Base-by-base conservation (phyloP, 2,329 filamentous ascomycete species). In the Pseudogymnoascus sp. region DNA sequence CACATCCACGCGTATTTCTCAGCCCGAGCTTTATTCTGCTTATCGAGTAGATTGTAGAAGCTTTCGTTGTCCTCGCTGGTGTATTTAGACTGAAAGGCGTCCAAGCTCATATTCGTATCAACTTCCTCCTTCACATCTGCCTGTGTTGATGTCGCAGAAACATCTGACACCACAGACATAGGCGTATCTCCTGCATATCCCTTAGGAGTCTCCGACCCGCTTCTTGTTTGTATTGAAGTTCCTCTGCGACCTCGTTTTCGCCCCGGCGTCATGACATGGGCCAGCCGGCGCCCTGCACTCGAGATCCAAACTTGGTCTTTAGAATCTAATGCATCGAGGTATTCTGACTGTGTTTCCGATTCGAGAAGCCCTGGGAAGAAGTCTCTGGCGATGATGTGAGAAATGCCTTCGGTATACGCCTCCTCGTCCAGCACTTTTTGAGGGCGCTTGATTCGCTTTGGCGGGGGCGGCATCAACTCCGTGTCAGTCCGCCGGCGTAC, bases 41-140 rank as follows among this genome's bases (percentile, higher is more conserved):
- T 90, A 77, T 99, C 95, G 28, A 98, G 80, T 1, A 99, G 81
- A 70, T 88, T 89, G 76, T 96, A 96, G 79, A 99, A 98, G 70
- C 90, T 96, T 74, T 97, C 95, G 73, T 98, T 98, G 75, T 99
- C 95, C 76, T 99, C 95, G 72, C 92, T 96, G 1, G 93, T 99
- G 77, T 97, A 98, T 69, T 90, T 93, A 2, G 90, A 84, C 73
- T 99, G 95, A 71, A 97, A 99, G 1, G 88, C 85, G 62, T 88
- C 86, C 1, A 99, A 82, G 65, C 89, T 92, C 80, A 98, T 86
- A 69, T 88, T 88, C 45, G 88, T 86, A 73, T 96, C 88, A 16
- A 91, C 80, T 34, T 81, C 76, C 65, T 79, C 78, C 63, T 77
- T 79, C 61, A 77, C 74, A 16, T 74, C 73, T 14, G 74, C 71